These are phyloP conservation scores for Euphorbia pulcherrima DNA, from an alignment of 345 rosid genomes.

Conservation along the genomic window DNA sequence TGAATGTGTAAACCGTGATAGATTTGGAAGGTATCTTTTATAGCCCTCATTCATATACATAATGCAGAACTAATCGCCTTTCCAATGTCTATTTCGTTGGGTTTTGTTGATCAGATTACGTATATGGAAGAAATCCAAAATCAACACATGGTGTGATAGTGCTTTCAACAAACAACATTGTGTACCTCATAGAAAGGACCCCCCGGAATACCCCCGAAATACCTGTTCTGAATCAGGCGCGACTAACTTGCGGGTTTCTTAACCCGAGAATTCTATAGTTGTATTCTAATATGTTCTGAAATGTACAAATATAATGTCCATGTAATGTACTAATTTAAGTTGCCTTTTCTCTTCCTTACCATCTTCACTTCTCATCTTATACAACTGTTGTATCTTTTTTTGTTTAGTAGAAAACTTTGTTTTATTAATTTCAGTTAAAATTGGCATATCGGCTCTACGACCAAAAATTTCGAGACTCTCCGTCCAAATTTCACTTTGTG, in stretches of 20 bases:
- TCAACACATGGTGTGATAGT: neutral
- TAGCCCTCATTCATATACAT: neutral
- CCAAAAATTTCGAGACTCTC: no score
- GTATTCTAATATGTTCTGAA: constrained; percentile 15
- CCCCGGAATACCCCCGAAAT: neutral
- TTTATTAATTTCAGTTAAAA: no score
- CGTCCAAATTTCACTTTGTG: no score
- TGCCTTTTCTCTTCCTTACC: neutral
- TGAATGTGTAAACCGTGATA: no score
- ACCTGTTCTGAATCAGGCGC: constrained; percentile 2
- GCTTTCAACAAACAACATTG: neutral
- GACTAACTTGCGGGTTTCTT: constrained; percentile 18
- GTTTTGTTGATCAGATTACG: neutral
- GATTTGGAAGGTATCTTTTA: neutral
- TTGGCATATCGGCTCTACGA: no score
- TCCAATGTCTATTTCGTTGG: neutral
- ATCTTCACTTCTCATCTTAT: no score
- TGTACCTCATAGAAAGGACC: neutral
- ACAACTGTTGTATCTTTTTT: neutral
- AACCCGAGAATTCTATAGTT: neutral
- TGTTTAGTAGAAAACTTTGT: no score
- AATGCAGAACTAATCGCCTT: neutral
- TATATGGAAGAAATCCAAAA: neutral
- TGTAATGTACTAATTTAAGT: constrained; percentile 8
- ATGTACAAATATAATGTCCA: constrained; percentile 11